A percentile compares a stretch with the other conserved stretches of the same genome.
phyloP scores from a whole-genome alignment of 1,284 basidiomycete species.

The Cutaneotrichosporon cyanovorans region DNA sequence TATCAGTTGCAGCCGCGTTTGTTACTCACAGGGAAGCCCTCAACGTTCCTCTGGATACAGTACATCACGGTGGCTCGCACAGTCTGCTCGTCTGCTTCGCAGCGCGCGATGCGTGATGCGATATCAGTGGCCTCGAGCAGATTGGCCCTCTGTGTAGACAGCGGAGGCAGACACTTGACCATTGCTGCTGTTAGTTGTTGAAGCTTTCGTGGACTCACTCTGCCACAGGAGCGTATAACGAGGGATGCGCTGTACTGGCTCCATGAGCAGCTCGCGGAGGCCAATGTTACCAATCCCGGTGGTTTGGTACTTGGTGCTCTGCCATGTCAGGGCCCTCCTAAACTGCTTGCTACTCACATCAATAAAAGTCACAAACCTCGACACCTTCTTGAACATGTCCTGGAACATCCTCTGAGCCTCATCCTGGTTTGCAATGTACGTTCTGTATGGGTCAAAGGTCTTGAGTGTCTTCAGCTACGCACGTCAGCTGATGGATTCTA shows the following conservation, averaged over 20 bases:
- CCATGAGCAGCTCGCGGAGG: slow-evolving; percentile 89
- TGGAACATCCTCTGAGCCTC: slow-evolving; percentile 86
- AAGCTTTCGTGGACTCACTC: slow-evolving; percentile 36
- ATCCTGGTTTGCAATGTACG: slow-evolving; percentile 86
- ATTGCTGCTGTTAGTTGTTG: slow-evolving; percentile 52
- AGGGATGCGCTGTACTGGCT: slow-evolving; percentile 98
- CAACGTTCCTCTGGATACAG: slow-evolving; percentile 74
- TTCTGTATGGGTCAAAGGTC: slow-evolving; percentile 83
- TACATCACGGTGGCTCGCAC: slow-evolving; percentile 82
- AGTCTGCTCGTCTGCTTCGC: slow-evolving; percentile 86
- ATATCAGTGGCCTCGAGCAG: slow-evolving; percentile 79
- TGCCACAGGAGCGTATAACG: slow-evolving; percentile 91
- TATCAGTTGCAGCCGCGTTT: background rate
- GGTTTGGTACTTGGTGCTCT: slow-evolving; percentile 84
- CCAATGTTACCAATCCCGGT: slow-evolving; percentile 77
- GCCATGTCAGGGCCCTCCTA: slow-evolving; percentile 4
- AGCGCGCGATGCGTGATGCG: slow-evolving; percentile 82
- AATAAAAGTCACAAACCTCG: slow-evolving; percentile 69
- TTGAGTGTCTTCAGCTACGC: slow-evolving; percentile 60
- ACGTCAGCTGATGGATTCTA: background rate
- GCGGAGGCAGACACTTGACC: slow-evolving; percentile 72
- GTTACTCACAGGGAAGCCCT: slow-evolving; percentile 66
- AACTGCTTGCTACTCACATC: slow-evolving; percentile 54
- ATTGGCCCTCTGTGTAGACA: slow-evolving; percentile 69
- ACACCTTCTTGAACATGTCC: slow-evolving; percentile 67